phyloP scores from a whole-genome alignment of 2,329 filamentous ascomycete species.

The Trichoderma koningiopsis region DNA sequence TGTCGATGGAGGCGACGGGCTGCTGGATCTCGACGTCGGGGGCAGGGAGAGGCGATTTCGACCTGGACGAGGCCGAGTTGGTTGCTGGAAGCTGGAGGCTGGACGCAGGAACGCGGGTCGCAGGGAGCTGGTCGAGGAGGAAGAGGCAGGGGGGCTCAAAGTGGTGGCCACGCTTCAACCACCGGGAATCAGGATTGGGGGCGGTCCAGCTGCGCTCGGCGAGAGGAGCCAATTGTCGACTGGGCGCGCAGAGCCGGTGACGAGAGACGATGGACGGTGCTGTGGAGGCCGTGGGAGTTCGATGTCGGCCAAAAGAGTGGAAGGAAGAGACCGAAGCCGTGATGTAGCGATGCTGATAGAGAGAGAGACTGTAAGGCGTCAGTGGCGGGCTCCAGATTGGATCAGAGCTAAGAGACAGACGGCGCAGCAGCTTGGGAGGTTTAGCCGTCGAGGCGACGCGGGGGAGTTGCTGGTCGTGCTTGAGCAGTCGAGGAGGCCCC shows the following conservation, averaged over 20 bases:
- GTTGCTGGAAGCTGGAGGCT: constrained; percentile 13
- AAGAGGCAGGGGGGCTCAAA: constrained; percentile 19
- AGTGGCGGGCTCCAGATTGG: constrained; percentile 9
- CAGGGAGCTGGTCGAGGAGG: constrained; percentile 25
- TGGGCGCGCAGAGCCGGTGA: constrained; percentile 20
- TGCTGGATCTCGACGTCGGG: constrained; percentile 6
- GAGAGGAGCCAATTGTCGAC: constrained; percentile 23
- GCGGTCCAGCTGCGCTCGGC: constrained; percentile 3
- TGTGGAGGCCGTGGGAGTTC: not conserved
- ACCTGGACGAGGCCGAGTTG: constrained; percentile 11
- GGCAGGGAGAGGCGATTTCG: constrained; percentile 14
- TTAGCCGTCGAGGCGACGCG: constrained; percentile 24
- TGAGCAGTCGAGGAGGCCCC: not conserved
- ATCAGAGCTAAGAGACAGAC: constrained; percentile 9
- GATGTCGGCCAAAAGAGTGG: constrained; percentile 2
- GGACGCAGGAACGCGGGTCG: constrained; percentile 27
- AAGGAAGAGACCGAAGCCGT: not conserved
- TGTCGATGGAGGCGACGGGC: constrained; percentile 15
- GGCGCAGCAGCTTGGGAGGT: constrained; percentile 14
- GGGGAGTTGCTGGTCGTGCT: constrained; percentile 18
- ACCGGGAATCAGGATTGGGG: constrained; percentile 15
- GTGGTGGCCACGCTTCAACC: constrained; percentile 7
- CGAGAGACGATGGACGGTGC: constrained; percentile 10
- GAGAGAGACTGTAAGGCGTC: constrained; percentile 3
- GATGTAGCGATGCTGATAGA: not conserved